These are phyloP conservation scores for Trametopsis cervina DNA, from an alignment of 768 basidiomycete genomes.

Conservation along the genomic window DNA sequence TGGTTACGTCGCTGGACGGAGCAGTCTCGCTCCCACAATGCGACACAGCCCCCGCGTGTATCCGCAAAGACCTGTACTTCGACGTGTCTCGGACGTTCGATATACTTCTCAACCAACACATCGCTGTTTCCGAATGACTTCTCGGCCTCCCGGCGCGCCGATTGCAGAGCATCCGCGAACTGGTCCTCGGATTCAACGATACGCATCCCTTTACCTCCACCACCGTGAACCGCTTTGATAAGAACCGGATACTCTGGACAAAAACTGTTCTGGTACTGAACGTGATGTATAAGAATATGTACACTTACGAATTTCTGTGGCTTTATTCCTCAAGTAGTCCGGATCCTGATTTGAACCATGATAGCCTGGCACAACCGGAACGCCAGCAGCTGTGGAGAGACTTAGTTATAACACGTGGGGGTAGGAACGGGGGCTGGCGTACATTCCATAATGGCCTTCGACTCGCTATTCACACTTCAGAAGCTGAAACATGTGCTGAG, in stretches of 20 bases:
- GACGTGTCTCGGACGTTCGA: constrained; percentile 81
- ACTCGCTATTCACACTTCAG: constrained; percentile 50
- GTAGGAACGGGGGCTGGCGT: constrained; percentile 17
- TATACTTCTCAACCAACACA: constrained; percentile 86
- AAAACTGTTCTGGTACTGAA: background rate
- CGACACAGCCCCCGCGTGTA: constrained; percentile 69
- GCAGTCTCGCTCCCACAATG: constrained; percentile 93
- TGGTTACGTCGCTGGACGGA: constrained; percentile 90
- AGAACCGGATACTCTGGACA: constrained; percentile 75
- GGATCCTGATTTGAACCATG: constrained; percentile 80
- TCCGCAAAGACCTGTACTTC: constrained; percentile 97
- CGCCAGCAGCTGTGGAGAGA: constrained; percentile 57
- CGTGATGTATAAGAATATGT: background rate
- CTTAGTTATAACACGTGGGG: background rate
- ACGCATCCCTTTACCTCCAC: constrained; percentile 95
- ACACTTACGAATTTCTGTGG: constrained; percentile 59
- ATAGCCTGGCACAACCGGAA: constrained; percentile 93
- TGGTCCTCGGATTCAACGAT: constrained; percentile 59
- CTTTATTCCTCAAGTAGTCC: constrained; percentile 57
- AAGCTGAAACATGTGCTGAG: no score
- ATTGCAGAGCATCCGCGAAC: constrained; percentile 74
- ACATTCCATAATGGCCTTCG: constrained; percentile 92
- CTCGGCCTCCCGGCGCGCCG: constrained; percentile 83
- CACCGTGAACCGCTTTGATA: constrained; percentile 95
- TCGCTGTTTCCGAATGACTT: constrained; percentile 86